phyloP scores from a whole-genome alignment of 1,284 basidiomycete genomes.

The Inonotus obliquus region DNA sequence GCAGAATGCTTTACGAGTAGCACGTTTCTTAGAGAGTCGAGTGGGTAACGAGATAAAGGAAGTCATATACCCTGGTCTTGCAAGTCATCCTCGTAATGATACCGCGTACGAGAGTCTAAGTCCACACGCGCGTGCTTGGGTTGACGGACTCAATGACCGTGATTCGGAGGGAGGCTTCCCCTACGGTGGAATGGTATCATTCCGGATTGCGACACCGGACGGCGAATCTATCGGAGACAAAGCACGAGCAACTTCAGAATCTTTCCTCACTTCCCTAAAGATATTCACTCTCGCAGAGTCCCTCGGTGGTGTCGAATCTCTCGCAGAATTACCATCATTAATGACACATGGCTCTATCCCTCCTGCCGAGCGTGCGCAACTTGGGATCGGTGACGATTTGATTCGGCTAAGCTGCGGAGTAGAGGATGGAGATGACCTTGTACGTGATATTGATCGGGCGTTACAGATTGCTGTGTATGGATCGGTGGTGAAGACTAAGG shows the following conservation, averaged over 20 bases:
- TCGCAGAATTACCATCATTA: slow-evolving; percentile 77
- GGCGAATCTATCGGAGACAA: neutral
- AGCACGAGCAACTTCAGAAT: slow-evolving; percentile 44
- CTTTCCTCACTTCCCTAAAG: slow-evolving; percentile 64
- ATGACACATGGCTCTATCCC: slow-evolving; percentile 88
- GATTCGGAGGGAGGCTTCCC: slow-evolving; percentile 55
- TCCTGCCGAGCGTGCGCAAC: slow-evolving; percentile 54
- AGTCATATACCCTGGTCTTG: slow-evolving; percentile 86
- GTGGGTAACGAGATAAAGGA: slow-evolving; percentile 52
- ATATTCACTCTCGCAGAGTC: slow-evolving; percentile 88
- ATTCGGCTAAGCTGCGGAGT: slow-evolving; percentile 85
- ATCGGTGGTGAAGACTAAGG: neutral
- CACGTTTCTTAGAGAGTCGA: slow-evolving; percentile 55
- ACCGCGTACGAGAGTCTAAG: slow-evolving; percentile 63
- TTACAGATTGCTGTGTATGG: slow-evolving; percentile 43
- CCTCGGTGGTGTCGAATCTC: slow-evolving; percentile 87
- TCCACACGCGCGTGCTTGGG: slow-evolving; percentile 65
- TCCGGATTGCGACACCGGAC: slow-evolving; percentile 50
- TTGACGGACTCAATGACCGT: slow-evolving; percentile 40
- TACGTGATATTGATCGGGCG: slow-evolving; percentile 70
- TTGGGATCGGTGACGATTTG: slow-evolving; percentile 82
- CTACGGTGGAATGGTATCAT: slow-evolving; percentile 82
- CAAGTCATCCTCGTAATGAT: slow-evolving; percentile 52
- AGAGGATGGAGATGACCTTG: slow-evolving; percentile 82
- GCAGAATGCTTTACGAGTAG: slow-evolving; percentile 75